Base-by-base conservation (phyloP, 805 yeast species). In the Ogataea pilisensis region DNA sequence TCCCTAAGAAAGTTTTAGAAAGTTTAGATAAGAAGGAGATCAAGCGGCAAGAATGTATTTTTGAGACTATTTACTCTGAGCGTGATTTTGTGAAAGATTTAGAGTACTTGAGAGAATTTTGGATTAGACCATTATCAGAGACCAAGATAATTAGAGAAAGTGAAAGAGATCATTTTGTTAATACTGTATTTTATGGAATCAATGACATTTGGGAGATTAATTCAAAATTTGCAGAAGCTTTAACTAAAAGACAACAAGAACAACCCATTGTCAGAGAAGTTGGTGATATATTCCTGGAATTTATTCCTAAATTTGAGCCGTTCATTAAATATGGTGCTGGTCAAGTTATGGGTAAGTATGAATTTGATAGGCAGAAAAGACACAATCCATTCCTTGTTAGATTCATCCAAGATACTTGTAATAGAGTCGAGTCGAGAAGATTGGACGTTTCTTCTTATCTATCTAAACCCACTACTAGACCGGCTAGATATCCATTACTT, bases 381-480 rank as follows among this genome's bases (percentile, higher is more conserved):
- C 85, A 85, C 24, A 93, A 93, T 63, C 83, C 95, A 35, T 76
- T 85, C 45, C 91, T 93, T 68, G 90, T 95, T n/a, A 70, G 93
- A 55, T 93, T 93, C 61, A 86, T 91, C 42, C 95, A 87, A 56
- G 96, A 88, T 42, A 85, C 90, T 4, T 95, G 86, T 53, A 78
- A 87, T 55, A 70, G 84, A 49, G 87, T 87, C 4, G 96, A 86
- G 67, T 78, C 88, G 28, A 76, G 95, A 55, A 86, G 89, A 64
- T 78, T 91, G 44, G 97, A 95, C 63, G 80, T 93, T 39, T 85
- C 91, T 20, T 93, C 98, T 0, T 93, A 89, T 56, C 72, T 93
- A 48, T 87, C 96, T 6, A 95, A 91, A 57, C 97, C 98, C 38
- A 90, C 95, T 2, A 89, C 96, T 13, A 77, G 99, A 60, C 89